Evolutionary conservation across 2,329 filamentous ascomycete genomes (phyloP), one percentile per base, ranked within the genome.

Genomic region (Xylaria sp.): DNA sequence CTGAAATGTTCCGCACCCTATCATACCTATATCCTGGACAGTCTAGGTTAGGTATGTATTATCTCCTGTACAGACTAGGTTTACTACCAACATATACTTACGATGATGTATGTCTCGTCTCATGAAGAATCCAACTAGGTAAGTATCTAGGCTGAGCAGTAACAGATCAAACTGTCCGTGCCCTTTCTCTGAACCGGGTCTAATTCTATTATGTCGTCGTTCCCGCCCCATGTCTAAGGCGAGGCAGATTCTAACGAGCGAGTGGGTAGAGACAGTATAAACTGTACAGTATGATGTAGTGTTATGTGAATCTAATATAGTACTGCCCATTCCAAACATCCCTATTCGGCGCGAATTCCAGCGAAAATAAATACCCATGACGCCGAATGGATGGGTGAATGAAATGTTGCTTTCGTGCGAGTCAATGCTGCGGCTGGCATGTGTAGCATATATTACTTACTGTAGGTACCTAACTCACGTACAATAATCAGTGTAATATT

Each of bases 101-200:
- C 9, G 20, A 39, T 13, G 56, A 58, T 55, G 54, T 36, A 51
- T 58, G 52, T 41, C 62, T 28, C 41, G 52, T 31, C n/a, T 49
- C 9, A 51, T 49, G 49, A 28, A 46, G 54, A 13, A 46, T 36
- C 23, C 18, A 36, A 46, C 18, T 36, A 10, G 33, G 33, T 36
- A 46, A 46, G 41, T n/a, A 46, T 46, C 18, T 7, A 41, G 41
- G n/a, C 43, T 20, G 20, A 55, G 49, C 33, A 10, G 33, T 6
- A n/a, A 62, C 20, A 36, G 55, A 39, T 55, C 49, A 55, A 39
- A 56, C 49, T 33, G 25, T 48, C 48, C 49, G 39, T 52, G 48
- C 46, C 39, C 39, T 31, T 58, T 28, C 49, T 23, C 25, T 36
- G 41, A n/a, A 25, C 36, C 49, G 39, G 49, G 48, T 46, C 15